These are phyloP conservation scores for Rubroboletus satanas DNA, from an alignment of 768 basidiomycete genomes.

Conservation along the genomic window DNA sequence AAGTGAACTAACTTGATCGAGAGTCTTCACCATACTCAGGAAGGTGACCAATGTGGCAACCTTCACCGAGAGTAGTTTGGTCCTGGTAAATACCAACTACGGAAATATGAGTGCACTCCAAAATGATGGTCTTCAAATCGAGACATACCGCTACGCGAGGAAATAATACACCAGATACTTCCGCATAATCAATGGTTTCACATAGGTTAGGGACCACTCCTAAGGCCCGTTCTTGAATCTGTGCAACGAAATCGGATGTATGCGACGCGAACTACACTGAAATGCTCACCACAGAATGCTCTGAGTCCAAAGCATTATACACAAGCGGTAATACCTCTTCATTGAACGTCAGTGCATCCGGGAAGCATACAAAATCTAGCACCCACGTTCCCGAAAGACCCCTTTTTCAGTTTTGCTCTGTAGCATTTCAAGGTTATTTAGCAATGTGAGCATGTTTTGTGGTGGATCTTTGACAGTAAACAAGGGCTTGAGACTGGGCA, in stretches of 20 bases:
- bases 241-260: constrained; percentile 3
- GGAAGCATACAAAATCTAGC: neutral
- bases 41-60: constrained; percentile 85
- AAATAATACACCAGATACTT: constrained; percentile 86
- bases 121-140: constrained; percentile 6
- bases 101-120: constrained; percentile 12
- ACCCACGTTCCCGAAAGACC: constrained; percentile 85
- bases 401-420: constrained; percentile 85
- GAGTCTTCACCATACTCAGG: constrained; percentile 80
- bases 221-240: constrained; percentile 92
- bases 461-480: constrained; percentile 93
- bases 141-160: constrained; percentile 83
- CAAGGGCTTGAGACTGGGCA: constrained; percentile 86
- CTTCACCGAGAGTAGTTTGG: constrained; percentile 85
- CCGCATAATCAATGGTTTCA: constrained; percentile 92
- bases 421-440: constrained; percentile 85
- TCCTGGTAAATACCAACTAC: constrained; percentile 90
- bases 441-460: constrained; percentile 90
- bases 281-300: constrained; percentile 68
- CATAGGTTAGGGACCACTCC: constrained; percentile 82
- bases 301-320: constrained; percentile 95
- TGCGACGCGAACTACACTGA: neutral
- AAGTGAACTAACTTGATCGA: constrained; percentile 64
- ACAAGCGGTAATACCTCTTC: constrained; percentile 94
- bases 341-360: constrained; percentile 1